Evolutionary conservation across 352 stramenopile genomes (phyloP).

Genomic region (Pythium rishiriense): DNA sequence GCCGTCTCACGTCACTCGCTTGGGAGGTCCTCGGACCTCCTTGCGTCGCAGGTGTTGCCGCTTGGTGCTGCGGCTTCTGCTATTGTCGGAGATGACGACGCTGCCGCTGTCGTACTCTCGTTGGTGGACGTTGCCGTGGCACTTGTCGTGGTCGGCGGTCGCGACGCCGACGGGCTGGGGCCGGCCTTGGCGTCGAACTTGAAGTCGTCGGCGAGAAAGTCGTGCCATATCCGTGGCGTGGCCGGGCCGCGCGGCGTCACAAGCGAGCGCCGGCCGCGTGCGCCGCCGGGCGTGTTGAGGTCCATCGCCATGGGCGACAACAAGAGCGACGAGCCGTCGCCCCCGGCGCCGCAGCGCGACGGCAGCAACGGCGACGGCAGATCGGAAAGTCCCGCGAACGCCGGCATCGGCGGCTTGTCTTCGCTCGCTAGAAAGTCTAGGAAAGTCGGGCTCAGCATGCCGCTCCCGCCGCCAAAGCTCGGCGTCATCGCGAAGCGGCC

Average conservation of each 20-base stretch:
- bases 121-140: background rate
- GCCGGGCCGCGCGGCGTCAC: conserved; percentile 24
- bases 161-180: conserved; percentile 8
- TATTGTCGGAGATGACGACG: no score
- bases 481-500: conserved; percentile 22
- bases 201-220: conserved; percentile 74
- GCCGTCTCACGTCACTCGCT: background rate
- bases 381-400: conserved; percentile 33
- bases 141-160: background rate
- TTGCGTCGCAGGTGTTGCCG: background rate
- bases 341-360: conserved; percentile 25
- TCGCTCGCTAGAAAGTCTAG: conserved; percentile 73
- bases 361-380: conserved; percentile 46
- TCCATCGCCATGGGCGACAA: conserved; percentile 34
- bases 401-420: conserved; percentile 47
- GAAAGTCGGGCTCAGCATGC: conserved; percentile 77
- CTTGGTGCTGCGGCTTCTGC: background rate
- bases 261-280: conserved; percentile 24
- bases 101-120: no score
- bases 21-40: conserved; percentile 2
- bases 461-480: conserved; percentile 25
- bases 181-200: conserved; percentile 47
- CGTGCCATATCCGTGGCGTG: conserved; percentile 65
- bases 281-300: conserved; percentile 21
- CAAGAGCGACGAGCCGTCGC: conserved; percentile 1